Conservation (phyloP, 495 filamentous ascomycete genomes). For the Cetradonia linearis region DNA sequence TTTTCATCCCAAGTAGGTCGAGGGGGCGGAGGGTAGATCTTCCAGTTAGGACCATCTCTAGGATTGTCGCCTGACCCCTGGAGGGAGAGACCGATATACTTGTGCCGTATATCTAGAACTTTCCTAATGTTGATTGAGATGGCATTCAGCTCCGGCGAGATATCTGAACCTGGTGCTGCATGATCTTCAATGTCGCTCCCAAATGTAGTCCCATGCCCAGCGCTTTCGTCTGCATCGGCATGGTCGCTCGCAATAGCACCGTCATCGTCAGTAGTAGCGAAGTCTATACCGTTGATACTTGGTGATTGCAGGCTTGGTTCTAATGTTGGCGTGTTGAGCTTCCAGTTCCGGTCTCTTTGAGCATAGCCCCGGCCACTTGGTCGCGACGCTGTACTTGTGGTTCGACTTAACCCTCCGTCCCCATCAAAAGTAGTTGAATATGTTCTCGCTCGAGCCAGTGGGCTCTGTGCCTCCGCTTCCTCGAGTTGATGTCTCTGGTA, state of each 20-base stretch:
- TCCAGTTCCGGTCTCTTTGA: constrained; percentile 20
- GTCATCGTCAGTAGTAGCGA: constrained; percentile 29
- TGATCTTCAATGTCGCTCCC: constrained; percentile 8
- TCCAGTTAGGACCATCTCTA: constrained; percentile 72
- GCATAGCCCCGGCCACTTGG: constrained; percentile 25
- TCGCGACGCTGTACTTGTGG: constrained; percentile 26
- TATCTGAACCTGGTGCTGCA: constrained; percentile 48
- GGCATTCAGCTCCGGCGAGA: constrained; percentile 67
- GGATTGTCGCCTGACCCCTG: constrained; percentile 76
- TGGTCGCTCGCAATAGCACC: constrained; percentile 30
- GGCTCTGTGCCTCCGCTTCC: constrained; percentile 41
- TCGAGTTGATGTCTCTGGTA: constrained; percentile 80
- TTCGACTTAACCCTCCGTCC: constrained; percentile 22
- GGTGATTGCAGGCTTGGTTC: constrained; percentile 9
- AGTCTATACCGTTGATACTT: not conserved
- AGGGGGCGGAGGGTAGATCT: constrained; percentile 81
- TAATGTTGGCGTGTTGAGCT: not conserved
- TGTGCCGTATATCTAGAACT: constrained; percentile 73
- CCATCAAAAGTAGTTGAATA: constrained; percentile 25
- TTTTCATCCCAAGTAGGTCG: constrained; percentile 81
- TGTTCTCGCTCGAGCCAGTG: constrained; percentile 35
- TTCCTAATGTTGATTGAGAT: constrained; percentile 85
- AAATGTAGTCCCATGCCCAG: constrained; percentile 16
- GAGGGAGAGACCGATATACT: constrained; percentile 79
- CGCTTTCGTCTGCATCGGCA: constrained; percentile 18